Conservation (phyloP, 2,329 filamentous ascomycete species). For the Alternaria gaisen region DNA sequence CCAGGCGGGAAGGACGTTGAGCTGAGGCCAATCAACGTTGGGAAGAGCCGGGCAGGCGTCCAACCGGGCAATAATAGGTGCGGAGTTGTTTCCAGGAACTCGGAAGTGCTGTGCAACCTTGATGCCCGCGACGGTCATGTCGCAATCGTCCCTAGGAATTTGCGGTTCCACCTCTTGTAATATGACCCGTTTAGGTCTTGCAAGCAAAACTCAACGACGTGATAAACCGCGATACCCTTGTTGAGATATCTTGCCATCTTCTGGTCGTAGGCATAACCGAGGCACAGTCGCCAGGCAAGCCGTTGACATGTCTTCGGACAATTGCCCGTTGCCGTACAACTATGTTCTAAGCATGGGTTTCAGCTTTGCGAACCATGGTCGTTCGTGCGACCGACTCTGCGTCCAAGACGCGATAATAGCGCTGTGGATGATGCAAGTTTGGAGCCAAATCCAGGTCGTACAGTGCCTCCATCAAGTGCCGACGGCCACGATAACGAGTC, state of each 20-base stretch:
- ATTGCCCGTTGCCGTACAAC: not conserved
- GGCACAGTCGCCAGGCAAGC: not conserved
- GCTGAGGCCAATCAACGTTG: not conserved
- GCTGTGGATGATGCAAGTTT: not conserved
- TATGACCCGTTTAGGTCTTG: not conserved
- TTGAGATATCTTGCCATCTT: not conserved
- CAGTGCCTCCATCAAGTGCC: constrained; percentile 9
- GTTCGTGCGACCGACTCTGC: constrained; percentile 9
- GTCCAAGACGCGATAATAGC: constrained; percentile 1
- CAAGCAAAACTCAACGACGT: not conserved
- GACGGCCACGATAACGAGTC: constrained; percentile 9
- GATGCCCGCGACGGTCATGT: constrained; percentile 1
- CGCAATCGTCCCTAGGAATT: not conserved
- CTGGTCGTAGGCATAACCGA: not conserved
- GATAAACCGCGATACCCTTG: not conserved
- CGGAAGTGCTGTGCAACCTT: not conserved
- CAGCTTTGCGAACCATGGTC: constrained; percentile 1
- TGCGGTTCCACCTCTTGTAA: not conserved
- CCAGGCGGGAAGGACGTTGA: constrained; percentile 9
- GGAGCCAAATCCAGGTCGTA: not conserved
- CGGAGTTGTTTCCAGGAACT: constrained; percentile 5
- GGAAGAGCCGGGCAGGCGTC: not conserved
- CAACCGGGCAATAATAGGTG: not conserved
- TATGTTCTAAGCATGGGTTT: constrained; percentile 6
- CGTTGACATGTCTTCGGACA: not conserved